Percentiles rank a stretch among this genome's conserved stretches.
These are phyloP conservation scores for Jacaranda copaia DNA, from an alignment of 257 asterid species.

Conservation along the genomic window DNA sequence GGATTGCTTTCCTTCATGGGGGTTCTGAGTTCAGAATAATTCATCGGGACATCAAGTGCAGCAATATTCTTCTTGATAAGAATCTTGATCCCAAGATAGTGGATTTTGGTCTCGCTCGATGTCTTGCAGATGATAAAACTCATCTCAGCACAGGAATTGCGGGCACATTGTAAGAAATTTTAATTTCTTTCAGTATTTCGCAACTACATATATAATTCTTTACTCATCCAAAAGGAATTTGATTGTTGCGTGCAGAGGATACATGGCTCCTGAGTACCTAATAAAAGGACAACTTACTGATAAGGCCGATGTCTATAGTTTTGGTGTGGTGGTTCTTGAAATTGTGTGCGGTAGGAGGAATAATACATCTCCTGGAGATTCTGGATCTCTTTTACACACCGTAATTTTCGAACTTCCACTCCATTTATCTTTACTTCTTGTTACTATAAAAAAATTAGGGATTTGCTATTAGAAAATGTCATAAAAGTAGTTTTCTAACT, in stretches of 20 bases:
- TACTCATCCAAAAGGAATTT: too few species aligned
- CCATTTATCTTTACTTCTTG: background rate
- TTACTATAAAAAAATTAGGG: background rate
- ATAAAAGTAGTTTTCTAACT: too few species aligned
- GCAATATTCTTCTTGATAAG: conserved; percentile 86
- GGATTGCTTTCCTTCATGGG: conserved; percentile 79
- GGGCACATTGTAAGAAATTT: conserved; percentile 80
- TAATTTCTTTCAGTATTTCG: background rate
- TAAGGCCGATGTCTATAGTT: conserved; percentile 91
- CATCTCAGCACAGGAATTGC: conserved; percentile 97
- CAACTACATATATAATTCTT: background rate
- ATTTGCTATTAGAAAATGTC: too few species aligned
- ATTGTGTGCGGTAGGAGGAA: conserved; percentile 76
- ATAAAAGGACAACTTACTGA: conserved; percentile 96
- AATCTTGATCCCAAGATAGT: conserved; percentile 72
- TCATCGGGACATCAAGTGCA: conserved; percentile 88
- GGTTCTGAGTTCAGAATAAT: conserved; percentile 68
- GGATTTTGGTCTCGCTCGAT: conserved; percentile 91
- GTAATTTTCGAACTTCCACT: conserved; percentile 43
- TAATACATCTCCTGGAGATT: conserved; percentile 69
- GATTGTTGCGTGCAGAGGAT: conserved; percentile 65
- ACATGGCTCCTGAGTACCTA: conserved; percentile 97
- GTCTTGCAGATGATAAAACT: conserved; percentile 75
- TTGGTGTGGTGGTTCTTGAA: conserved; percentile 88
- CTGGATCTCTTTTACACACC: conserved; percentile 76